A percentile compares a stretch with the other conserved stretches of the same genome.
Evolutionary conservation across 2,329 filamentous ascomycete species (phyloP).

Genomic region (Paraphoma sp.): DNA sequence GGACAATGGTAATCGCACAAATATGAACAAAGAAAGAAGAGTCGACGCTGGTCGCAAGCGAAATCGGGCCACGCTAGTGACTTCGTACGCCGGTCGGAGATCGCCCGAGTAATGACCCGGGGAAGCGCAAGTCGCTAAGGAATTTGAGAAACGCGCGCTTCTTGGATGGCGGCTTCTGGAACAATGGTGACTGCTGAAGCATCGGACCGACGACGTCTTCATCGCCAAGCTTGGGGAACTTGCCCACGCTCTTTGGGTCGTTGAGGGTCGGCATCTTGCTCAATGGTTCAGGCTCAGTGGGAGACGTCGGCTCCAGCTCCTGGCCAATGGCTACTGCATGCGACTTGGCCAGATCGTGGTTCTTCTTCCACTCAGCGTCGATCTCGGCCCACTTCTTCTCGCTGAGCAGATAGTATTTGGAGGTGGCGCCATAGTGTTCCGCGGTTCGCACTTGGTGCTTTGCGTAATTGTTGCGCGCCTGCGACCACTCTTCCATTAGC

Average conservation of each 20-base stretch:
- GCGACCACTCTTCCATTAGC: conserved; percentile 81
- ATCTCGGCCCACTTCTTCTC: conserved; percentile 88
- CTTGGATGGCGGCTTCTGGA: conserved; percentile 46
- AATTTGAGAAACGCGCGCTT: conserved; percentile 49
- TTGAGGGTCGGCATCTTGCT: conserved; percentile 73
- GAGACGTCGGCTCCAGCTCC: conserved; percentile 46
- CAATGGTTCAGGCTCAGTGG: conserved; percentile 60
- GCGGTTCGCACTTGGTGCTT: conserved; percentile 87
- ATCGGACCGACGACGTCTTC: conserved; percentile 95
- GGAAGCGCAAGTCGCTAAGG: conserved; percentile 46
- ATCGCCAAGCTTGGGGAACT: conserved; percentile 87
- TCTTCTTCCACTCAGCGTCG: conserved; percentile 74
- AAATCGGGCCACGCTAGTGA: conserved; percentile 19
- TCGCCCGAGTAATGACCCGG: conserved; percentile 40
- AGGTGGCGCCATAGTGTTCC: conserved; percentile 89
- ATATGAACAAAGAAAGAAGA: conserved; percentile 35
- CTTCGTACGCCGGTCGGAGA: conserved; percentile 36
- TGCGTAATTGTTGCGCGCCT: conserved; percentile 83
- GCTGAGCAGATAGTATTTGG: conserved; percentile 84
- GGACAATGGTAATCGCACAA: conserved; percentile 27
- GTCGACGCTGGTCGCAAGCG: conserved; percentile 7
- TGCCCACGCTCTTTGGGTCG: conserved; percentile 71
- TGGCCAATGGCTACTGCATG: conserved; percentile 44
- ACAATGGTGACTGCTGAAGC: conserved; percentile 56
- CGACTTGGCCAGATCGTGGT: conserved; percentile 69